These are phyloP conservation scores for Aspergillus glaucus DNA, from an alignment of 2,329 filamentous ascomycete genomes.

Conservation along the genomic window DNA sequence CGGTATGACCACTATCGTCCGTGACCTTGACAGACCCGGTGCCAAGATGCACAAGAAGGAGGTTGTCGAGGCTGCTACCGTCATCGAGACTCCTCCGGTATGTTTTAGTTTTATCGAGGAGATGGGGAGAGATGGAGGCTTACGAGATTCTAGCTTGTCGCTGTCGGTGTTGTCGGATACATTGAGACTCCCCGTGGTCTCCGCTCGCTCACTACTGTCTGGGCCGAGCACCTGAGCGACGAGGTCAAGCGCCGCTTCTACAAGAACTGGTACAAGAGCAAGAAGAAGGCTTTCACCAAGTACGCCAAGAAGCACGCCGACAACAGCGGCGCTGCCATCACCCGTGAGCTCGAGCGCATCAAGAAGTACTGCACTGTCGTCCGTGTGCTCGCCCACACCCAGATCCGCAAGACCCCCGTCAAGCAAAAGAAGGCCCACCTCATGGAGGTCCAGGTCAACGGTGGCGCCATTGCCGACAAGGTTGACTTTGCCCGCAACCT, in stretches of 20 bases:
- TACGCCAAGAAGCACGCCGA: slow-evolving; percentile 99
- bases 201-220: slow-evolving; percentile 97
- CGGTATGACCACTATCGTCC: slow-evolving; percentile 99
- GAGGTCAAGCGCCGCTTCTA: slow-evolving; percentile 99
- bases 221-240: slow-evolving; percentile 98
- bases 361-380: slow-evolving; percentile 99
- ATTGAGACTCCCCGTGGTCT: slow-evolving; percentile 99
- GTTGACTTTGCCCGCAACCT: slow-evolving; percentile 90
- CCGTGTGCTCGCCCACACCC: slow-evolving; percentile 97
- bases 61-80: slow-evolving; percentile 78
- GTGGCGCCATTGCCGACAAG: slow-evolving; percentile 92
- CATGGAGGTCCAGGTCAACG: slow-evolving; percentile 99
- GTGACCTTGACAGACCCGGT: slow-evolving; percentile 96
- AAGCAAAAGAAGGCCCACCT: slow-evolving; percentile 99
- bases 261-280: slow-evolving; percentile 99
- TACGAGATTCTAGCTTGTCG: slow-evolving; percentile 71
- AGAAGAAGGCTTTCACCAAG: slow-evolving; percentile 99
- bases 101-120: slow-evolving; percentile 39
- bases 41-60: slow-evolving; percentile 99
- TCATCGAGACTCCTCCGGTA: slow-evolving; percentile 94
- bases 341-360: slow-evolving; percentile 97
- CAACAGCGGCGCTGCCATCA: slow-evolving; percentile 81
- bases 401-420: slow-evolving; percentile 97
- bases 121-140: background rate
- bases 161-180: slow-evolving; percentile 99